Percentiles rank a stretch among this genome's conserved stretches.
Conservation (phyloP, 805 yeast species). For the Teunomyces cretensis region DNA sequence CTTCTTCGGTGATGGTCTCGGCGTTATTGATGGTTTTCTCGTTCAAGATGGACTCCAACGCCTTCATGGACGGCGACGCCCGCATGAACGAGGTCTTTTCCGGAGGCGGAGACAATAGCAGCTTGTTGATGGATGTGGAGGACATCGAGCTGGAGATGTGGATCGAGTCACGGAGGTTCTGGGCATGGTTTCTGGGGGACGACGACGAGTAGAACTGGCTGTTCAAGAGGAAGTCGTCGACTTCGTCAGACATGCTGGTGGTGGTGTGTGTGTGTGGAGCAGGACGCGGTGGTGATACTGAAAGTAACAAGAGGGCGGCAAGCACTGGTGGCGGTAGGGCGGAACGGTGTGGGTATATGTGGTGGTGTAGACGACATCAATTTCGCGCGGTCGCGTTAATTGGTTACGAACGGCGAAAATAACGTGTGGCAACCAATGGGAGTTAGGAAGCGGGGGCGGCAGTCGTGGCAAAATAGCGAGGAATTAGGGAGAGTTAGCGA, state of each 20-base stretch:
- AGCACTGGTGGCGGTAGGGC: too few species aligned
- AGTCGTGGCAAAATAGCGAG: too few species aligned
- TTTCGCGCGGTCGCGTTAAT: too few species aligned
- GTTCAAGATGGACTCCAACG: constrained; percentile 35
- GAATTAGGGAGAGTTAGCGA: too few species aligned
- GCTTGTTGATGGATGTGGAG: constrained; percentile 21
- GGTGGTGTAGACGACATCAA: too few species aligned
- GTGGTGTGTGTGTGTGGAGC: background rate
- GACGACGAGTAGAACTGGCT: constrained; percentile 34
- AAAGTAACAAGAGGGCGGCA: too few species aligned
- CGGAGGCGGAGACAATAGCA: background rate
- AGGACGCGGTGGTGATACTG: background rate
- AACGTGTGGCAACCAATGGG: too few species aligned
- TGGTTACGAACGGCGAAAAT: too few species aligned
- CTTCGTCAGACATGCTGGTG: background rate
- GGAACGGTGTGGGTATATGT: background rate
- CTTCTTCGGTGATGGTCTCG: constrained; percentile 15
- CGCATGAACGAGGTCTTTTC: constrained; percentile 31
- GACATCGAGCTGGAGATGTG: constrained; percentile 27
- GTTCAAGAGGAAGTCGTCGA: constrained; percentile 27
- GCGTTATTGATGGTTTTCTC: constrained; percentile 8
- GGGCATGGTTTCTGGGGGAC: constrained; percentile 22
- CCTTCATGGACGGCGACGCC: constrained; percentile 41
- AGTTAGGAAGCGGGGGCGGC: too few species aligned
- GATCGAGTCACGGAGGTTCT: constrained; percentile 25